Conservation (phyloP, 208 protist species). For the Acanthamoeba quina region DNA sequence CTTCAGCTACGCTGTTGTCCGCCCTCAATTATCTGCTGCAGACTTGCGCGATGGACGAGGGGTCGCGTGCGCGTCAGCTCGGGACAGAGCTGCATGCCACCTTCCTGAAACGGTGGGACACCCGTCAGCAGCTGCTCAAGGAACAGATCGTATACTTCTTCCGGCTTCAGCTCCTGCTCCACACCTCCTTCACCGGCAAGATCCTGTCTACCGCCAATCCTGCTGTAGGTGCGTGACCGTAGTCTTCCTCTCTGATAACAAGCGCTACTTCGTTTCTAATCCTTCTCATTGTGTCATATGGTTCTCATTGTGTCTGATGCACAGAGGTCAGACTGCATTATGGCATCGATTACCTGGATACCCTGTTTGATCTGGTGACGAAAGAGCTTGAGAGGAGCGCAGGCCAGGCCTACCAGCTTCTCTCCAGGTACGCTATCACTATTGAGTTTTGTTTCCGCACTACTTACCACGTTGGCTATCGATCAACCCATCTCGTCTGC, state of each 20-base stretch:
- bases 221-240: background rate
- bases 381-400: conserved; percentile 13
- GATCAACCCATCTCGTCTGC: background rate
- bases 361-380: background rate
- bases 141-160: conserved; percentile 58
- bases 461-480: background rate
- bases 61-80: background rate
- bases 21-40: conserved; percentile 59
- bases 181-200: conserved; percentile 47
- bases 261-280: no score
- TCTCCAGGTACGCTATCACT: background rate
- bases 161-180: conserved; percentile 23
- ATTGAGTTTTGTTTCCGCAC: no score
- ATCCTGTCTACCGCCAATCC: background rate
- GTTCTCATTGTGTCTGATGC: background rate
- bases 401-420: conserved; percentile 3
- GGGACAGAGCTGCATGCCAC: background rate
- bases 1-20: background rate
- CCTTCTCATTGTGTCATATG: background rate
- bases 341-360: conserved; percentile 15
- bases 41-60: conserved; percentile 33
- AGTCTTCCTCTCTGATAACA: background rate
- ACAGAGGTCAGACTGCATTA: background rate
- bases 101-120: conserved; percentile 22
- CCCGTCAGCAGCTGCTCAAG: conserved; percentile 28